phyloP scores from a whole-genome alignment of 306 rosid genomes.

The Potentilla sterilis region DNA sequence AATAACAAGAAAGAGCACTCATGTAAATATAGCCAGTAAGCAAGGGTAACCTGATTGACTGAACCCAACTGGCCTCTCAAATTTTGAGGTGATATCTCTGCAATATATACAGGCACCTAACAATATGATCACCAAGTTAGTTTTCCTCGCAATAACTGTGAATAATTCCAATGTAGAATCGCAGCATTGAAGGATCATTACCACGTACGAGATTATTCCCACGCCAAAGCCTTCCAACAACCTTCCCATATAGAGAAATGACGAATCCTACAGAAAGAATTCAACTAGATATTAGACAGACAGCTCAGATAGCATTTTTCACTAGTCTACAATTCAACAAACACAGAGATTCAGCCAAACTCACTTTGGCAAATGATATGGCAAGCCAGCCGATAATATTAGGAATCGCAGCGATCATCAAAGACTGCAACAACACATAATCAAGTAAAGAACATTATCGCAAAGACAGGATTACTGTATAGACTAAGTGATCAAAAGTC shows the following conservation, averaged over 20 bases:
- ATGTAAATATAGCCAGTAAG: conserved; percentile 4
- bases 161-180: conserved; percentile 19
- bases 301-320: conserved; percentile 3
- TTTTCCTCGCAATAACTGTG: conserved; percentile 4
- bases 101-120: conserved; percentile 89
- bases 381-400: conserved; percentile 87
- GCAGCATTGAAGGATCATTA: conserved; percentile 25
- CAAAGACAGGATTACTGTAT: not conserved
- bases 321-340: conserved; percentile 1
- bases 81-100: conserved; percentile 95
- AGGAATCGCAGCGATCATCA: conserved; percentile 90
- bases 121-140: conserved; percentile 24
- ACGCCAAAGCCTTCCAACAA: conserved; percentile 98
- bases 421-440: conserved; percentile 60
- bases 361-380: conserved; percentile 85
- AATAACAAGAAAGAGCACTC: not conserved
- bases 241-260: conserved; percentile 97
- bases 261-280: conserved; percentile 57
- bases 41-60: conserved; percentile 75
- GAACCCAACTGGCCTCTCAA: conserved; percentile 77
- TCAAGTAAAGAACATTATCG: not conserved
- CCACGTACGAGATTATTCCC: conserved; percentile 93
- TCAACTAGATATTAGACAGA: conserved; percentile 8
- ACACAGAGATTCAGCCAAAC: conserved; percentile 26
- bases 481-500: conserved; percentile 1